Conservation (phyloP, 139 green algal genomes). For the Micromonas pusilla region DNA sequence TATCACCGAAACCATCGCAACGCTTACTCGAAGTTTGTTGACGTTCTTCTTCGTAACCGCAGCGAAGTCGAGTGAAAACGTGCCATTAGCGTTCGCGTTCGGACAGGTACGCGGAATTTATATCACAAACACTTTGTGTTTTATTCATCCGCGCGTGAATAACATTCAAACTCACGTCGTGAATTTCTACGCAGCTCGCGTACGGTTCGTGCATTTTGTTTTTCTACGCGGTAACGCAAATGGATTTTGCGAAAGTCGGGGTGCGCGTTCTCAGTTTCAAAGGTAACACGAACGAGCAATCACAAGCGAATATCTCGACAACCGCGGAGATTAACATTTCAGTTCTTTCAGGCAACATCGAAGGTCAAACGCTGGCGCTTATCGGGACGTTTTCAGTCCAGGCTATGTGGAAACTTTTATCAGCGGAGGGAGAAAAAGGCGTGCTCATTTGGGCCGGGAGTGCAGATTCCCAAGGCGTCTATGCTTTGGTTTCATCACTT, state of each 20-base stretch:
- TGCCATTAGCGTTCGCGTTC: not conserved
- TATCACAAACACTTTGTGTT: not conserved
- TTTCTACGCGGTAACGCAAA: not conserved
- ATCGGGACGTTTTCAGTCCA: not conserved
- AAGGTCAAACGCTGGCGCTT: not conserved
- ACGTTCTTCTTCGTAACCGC: not conserved
- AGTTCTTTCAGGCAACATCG: not conserved
- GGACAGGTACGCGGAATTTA: not conserved
- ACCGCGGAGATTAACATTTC: no score
- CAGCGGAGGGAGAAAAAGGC: slow-evolving; percentile 17
- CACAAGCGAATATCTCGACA: no score
- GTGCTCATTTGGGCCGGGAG: not conserved
- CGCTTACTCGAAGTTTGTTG: not conserved
- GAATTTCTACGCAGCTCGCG: not conserved
- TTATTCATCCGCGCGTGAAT: no score
- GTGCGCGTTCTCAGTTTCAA: no score
- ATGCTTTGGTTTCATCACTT: slow-evolving; percentile 12
- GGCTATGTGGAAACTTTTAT: not conserved
- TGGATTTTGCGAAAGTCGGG: not conserved
- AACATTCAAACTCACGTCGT: no score
- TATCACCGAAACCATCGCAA: not conserved
- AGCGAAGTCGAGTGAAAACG: not conserved
- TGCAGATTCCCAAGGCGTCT: not conserved
- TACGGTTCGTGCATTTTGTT: not conserved
- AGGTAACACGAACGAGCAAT: no score